Evolutionary conservation across 139 green algal genomes (phyloP).

Genomic region (Picochlorum sp.): DNA sequence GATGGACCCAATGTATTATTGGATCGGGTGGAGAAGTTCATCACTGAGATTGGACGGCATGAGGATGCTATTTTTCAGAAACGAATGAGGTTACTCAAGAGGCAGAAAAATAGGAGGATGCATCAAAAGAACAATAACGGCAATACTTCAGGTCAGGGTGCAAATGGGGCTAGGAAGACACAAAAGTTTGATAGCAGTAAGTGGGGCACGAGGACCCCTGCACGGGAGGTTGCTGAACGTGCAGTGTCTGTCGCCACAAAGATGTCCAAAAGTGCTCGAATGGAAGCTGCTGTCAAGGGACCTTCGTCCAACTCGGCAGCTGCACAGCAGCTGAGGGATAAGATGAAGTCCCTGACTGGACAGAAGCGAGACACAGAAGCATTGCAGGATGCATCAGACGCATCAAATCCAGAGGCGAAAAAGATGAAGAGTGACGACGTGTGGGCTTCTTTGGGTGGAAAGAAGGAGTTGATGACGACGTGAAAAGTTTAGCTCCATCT

Average conservation of each 20-base stretch:
- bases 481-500: conserved; percentile 14
- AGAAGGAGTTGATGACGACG: conserved; percentile 9
- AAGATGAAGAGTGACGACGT: conserved; percentile 5
- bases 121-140: conserved; percentile 1
- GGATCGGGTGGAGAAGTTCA: conserved; percentile 83
- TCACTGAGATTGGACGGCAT: conserved; percentile 59
- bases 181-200: conserved; percentile 16
- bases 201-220: conserved; percentile 17
- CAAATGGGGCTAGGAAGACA: not conserved
- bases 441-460: conserved; percentile 7
- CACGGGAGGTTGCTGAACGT: conserved; percentile 4
- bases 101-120: conserved; percentile 25
- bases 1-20: conserved; percentile 65
- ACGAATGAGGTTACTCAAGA: conserved; percentile 62
- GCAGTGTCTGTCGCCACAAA: conserved; percentile 10
- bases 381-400: not conserved
- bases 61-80: conserved; percentile 96
- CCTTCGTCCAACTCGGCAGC: conserved; percentile 53
- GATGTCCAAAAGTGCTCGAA: conserved; percentile 10
- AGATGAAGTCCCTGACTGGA: conserved; percentile 22
- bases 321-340: conserved; percentile 45
- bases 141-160: not conserved
- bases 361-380: conserved; percentile 8
- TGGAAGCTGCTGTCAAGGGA: conserved; percentile 14
- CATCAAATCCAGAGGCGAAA: conserved; percentile 1